These are phyloP conservation scores for Austroboletus festivus DNA, from an alignment of 768 basidiomycete genomes.

Conservation along the genomic window DNA sequence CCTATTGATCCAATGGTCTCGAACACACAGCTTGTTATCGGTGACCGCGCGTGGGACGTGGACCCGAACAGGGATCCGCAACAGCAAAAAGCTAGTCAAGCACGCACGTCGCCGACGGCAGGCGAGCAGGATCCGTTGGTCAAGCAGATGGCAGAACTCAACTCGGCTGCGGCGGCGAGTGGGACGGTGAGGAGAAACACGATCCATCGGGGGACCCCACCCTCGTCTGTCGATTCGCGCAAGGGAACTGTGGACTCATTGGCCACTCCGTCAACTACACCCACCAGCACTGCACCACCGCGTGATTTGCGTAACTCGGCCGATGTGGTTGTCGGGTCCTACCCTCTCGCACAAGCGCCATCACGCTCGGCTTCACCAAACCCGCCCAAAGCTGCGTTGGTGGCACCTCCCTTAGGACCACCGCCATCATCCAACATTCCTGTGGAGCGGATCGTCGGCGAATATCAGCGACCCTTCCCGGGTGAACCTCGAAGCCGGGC, in stretches of 20 bases:
- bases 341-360: slow-evolving; percentile 47
- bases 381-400: slow-evolving; percentile 69
- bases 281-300: slow-evolving; percentile 5
- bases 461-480: slow-evolving; percentile 84
- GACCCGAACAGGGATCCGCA: slow-evolving; percentile 69
- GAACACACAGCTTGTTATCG: slow-evolving; percentile 61
- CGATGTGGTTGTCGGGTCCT: slow-evolving; percentile 73
- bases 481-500: slow-evolving; percentile 68
- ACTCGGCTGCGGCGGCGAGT: slow-evolving; percentile 24
- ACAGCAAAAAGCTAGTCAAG: slow-evolving; percentile 23
- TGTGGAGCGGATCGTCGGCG: slow-evolving; percentile 68
- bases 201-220: slow-evolving; percentile 23
- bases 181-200: slow-evolving; percentile 19
- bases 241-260: slow-evolving; percentile 24
- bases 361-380: slow-evolving; percentile 78
- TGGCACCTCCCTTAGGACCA: slow-evolving; percentile 51
- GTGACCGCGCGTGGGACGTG: slow-evolving; percentile 62
- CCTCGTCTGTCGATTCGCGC: slow-evolving; percentile 24
- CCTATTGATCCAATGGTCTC: slow-evolving; percentile 62
- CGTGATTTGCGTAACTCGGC: slow-evolving; percentile 76
- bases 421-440: slow-evolving; percentile 47
- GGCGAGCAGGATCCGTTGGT: slow-evolving; percentile 59
- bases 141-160: slow-evolving; percentile 60
- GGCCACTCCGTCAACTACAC: slow-evolving; percentile 24
- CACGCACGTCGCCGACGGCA: slow-evolving; percentile 33